A percentile compares a stretch with the other conserved stretches of the same genome.
Evolutionary conservation across 169 alveolate genomes (phyloP).

Genomic region (Eimeria falciformis): DNA sequence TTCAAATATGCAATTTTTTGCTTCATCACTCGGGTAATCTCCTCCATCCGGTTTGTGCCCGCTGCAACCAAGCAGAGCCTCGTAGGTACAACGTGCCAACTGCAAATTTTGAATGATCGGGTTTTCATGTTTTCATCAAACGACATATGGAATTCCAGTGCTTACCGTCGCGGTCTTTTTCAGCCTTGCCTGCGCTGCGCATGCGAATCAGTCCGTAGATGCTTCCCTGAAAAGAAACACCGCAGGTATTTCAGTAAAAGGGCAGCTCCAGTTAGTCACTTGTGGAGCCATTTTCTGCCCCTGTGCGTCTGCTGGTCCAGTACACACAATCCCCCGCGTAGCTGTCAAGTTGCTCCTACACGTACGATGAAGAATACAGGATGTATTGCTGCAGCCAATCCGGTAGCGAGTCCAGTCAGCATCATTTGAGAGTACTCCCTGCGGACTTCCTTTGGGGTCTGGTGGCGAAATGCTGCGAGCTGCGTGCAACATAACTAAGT

Average conservation of each 20-base stretch:
- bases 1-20: conserved; percentile 22
- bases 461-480: conserved; percentile 50
- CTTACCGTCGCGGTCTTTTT: conserved; percentile 40
- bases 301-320: too few species aligned
- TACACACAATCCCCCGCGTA: neutral
- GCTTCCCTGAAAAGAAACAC: conserved; percentile 22
- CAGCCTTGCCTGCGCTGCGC: conserved; percentile 24
- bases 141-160: too few species aligned
- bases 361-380: conserved; percentile 35
- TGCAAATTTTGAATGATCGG: too few species aligned
- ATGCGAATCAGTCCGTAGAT: conserved; percentile 25
- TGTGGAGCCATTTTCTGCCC: neutral
- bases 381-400: conserved; percentile 49
- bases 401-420: conserved; percentile 55
- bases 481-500: neutral
- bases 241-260: neutral
- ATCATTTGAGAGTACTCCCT: conserved; percentile 38
- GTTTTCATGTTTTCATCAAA: too few species aligned
- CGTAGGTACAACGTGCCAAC: neutral
- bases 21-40: neutral
- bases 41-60: conserved; percentile 33
- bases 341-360: too few species aligned
- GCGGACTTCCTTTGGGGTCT: conserved; percentile 47
- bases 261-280: neutral
- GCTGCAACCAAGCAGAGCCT: conserved; percentile 4